These are phyloP conservation scores for Myrica gale DNA, from an alignment of 306 rosid genomes.

Conservation along the genomic window DNA sequence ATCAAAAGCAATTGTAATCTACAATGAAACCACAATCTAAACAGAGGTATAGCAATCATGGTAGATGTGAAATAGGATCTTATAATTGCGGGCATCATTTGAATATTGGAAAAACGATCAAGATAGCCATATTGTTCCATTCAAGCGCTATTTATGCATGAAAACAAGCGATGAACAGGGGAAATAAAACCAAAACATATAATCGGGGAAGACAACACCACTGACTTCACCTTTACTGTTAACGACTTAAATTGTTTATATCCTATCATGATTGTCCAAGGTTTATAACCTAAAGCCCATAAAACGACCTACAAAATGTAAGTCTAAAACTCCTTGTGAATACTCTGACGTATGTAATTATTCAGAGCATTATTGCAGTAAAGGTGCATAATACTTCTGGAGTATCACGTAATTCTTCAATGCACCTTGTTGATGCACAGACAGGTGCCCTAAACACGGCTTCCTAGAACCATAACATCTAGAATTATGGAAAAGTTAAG, in stretches of 20 bases:
- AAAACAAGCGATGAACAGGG: not conserved
- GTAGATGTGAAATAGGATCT: not conserved
- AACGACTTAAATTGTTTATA: not conserved
- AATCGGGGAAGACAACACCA: not conserved
- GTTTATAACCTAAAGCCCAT: not conserved
- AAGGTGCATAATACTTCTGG: no score
- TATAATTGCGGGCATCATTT: not conserved
- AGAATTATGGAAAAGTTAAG: not conserved
- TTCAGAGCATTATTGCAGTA: not conserved
- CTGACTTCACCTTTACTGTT: not conserved
- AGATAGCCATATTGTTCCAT: not conserved
- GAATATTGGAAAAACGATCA: not conserved
- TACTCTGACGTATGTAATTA: not conserved
- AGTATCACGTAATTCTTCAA: no score
- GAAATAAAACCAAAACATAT: not conserved
- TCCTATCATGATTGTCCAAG: not conserved
- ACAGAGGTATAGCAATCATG: not conserved
- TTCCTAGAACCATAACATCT: not conserved
- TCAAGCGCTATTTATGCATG: not conserved
- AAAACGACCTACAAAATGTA: not conserved
- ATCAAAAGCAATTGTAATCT: not conserved
- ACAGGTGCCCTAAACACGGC: not conserved
- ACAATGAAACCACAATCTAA: not conserved
- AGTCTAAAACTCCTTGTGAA: not conserved
- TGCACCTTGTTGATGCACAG: no score